Evolutionary conservation across 768 basidiomycete species (phyloP).

Genomic region (Lactarius psammicola): DNA sequence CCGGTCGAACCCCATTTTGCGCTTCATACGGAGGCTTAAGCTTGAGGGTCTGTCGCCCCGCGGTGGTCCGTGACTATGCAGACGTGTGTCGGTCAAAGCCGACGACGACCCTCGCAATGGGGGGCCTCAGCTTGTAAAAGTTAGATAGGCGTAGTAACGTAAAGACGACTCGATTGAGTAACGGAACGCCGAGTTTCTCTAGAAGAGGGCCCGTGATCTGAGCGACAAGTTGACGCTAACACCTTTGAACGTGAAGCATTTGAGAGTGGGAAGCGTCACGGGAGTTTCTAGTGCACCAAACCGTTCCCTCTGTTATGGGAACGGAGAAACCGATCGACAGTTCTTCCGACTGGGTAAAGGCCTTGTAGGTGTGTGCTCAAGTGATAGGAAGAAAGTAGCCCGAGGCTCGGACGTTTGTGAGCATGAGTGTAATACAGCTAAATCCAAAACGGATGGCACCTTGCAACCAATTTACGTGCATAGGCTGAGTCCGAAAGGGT

Average conservation of each 20-base stretch:
- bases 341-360: neutral
- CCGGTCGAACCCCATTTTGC: neutral
- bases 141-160: neutral
- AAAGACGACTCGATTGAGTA: neutral
- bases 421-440: neutral
- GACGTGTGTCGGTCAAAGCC: too few relatives aligned
- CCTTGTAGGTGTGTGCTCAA: neutral
- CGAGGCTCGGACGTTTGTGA: neutral
- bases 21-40: neutral
- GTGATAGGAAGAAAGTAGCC: neutral
- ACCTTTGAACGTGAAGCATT: neutral
- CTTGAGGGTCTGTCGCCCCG: neutral
- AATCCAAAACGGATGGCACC: too few relatives aligned
- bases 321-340: neutral
- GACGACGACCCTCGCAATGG: neutral
- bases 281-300: neutral
- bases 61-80: neutral
- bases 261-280: too few relatives aligned
- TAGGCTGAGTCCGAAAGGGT: too few relatives aligned
- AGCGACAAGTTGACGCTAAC: constrained; percentile 1
- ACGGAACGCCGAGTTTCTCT: neutral
- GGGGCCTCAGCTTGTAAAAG: neutral
- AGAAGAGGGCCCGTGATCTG: neutral
- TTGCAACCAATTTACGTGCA: too few relatives aligned
- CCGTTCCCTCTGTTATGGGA: neutral